Percentiles rank a stretch among this genome's conserved stretches.
phyloP scores from a whole-genome alignment of 2,329 filamentous ascomycete genomes.

The Penicillium sp. region DNA sequence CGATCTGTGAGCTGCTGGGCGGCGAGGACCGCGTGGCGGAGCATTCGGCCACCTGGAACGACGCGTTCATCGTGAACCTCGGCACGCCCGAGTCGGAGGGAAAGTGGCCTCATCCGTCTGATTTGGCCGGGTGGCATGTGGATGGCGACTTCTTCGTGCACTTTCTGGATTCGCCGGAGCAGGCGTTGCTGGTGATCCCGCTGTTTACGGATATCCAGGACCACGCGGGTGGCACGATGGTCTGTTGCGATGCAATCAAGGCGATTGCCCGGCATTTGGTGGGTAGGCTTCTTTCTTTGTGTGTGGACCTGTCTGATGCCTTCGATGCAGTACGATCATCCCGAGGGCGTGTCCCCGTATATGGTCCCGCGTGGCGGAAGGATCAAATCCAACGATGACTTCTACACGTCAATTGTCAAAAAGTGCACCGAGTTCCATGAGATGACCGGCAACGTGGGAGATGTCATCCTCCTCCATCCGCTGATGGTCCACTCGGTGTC shows the following conservation, averaged over 20 bases:
- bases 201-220: conserved; percentile 62
- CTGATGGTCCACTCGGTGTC: conserved; percentile 56
- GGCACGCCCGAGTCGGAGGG: conserved; percentile 56
- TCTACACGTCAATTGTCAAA: conserved; percentile 43
- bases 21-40: conserved; percentile 56
- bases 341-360: conserved; percentile 63
- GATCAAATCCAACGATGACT: conserved; percentile 17
- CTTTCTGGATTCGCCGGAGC: conserved; percentile 68
- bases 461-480: conserved; percentile 55
- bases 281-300: too few species aligned
- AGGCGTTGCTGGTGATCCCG: conserved; percentile 66
- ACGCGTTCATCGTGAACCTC: conserved; percentile 68
- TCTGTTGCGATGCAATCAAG: conserved; percentile 60
- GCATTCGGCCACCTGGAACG: conserved; percentile 58
- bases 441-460: conserved; percentile 52
- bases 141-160: conserved; percentile 72
- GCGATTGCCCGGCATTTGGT: conserved; percentile 57
- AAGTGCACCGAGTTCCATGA: conserved; percentile 49
- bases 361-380: conserved; percentile 58
- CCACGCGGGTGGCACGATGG: conserved; percentile 62
- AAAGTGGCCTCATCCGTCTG: conserved; percentile 49
- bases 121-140: conserved; percentile 64
- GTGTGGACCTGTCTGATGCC: neutral
- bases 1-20: conserved; percentile 64
- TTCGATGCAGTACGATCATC: conserved; percentile 54